phyloP scores from a whole-genome alignment of 768 basidiomycete species.

The Podaxis carcinomalis region DNA sequence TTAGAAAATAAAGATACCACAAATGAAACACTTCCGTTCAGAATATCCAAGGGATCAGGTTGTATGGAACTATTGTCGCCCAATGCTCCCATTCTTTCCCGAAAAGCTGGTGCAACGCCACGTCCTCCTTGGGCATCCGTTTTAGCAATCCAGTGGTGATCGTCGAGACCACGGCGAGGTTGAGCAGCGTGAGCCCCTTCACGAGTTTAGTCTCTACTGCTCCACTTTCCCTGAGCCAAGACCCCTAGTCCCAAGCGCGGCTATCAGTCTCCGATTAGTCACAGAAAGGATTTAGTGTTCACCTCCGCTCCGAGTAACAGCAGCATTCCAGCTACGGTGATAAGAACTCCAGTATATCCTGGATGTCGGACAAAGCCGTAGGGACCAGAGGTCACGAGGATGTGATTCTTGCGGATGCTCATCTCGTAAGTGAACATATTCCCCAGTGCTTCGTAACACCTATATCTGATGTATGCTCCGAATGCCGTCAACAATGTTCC shows the following conservation, averaged over 20 bases:
- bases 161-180: constrained; percentile 23
- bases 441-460: constrained; percentile 44
- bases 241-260: constrained; percentile 25
- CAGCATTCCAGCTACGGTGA: constrained; percentile 29
- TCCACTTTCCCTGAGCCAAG: constrained; percentile 42
- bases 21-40: constrained; percentile 16
- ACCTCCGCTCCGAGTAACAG: constrained; percentile 33
- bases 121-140: constrained; percentile 44
- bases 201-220: constrained; percentile 29
- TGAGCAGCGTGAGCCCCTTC: constrained; percentile 20
- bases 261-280: not conserved
- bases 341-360: constrained; percentile 40
- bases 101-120: constrained; percentile 34
- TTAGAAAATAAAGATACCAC: not conserved
- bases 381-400: constrained; percentile 43
- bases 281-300: constrained; percentile 12
- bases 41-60: constrained; percentile 43
- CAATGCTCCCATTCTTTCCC: constrained; percentile 40
- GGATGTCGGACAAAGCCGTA: constrained; percentile 48
- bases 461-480: constrained; percentile 37
- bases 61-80: constrained; percentile 42
- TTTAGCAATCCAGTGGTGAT: constrained; percentile 31
- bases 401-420: constrained; percentile 41
- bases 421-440: constrained; percentile 49
- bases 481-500: constrained; percentile 33